Base-by-base conservation (phyloP, 2,329 filamentous ascomycete genomes). In the Xylariomycetidae sp. region DNA sequence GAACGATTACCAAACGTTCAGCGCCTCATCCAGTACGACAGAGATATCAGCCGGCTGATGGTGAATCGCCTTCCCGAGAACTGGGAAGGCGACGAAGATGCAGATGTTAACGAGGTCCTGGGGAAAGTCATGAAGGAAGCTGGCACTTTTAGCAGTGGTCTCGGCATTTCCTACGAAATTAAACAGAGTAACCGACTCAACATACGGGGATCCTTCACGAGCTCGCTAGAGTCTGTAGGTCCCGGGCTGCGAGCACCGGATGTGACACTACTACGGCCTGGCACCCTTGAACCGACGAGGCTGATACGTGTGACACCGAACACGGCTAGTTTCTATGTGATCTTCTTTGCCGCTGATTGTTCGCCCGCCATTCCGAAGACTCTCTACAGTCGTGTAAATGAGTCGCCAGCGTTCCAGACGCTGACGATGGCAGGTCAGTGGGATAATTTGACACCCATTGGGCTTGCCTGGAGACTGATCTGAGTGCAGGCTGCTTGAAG, bases 101-200 rank as follows among this genome's bases (percentile, higher is more conserved):
- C 54, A 12, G 60, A 65, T 32, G 56, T 60, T 1, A 63, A 70
- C 27, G 57, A 61, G 10, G 65, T 72, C 0, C 61, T 82, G 0
- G 69, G 70, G 0, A 58, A 65, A 19, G 71, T 79, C 40, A 76
- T 81, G 46, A 58, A 66, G 10, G 44, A 51, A 23, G 37, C 42
- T 3, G 40, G 41, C 4, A 13, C 33, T 2, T 54, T 54, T 25
- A 53, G 18, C 13, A 51, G 40, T 27, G 51, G 51, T 1, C 62
- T 77, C 7, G 76, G 75, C 4, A 76, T 76, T 7, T 64, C 65
- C 26, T 82, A 80, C 19, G 49, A 42, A 18, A 17, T 40, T 14
- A 47, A 31, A 5, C 51, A 54, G 4, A 32, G 43, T 0, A 74
- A 75, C 20, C 43, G 61, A 2, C 50, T 76, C 6, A 76, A 71